Percentiles rank a stretch among this genome's conserved stretches.
Evolutionary conservation across 1,284 basidiomycete species (phyloP).

Genomic region (Grifola frondosa): DNA sequence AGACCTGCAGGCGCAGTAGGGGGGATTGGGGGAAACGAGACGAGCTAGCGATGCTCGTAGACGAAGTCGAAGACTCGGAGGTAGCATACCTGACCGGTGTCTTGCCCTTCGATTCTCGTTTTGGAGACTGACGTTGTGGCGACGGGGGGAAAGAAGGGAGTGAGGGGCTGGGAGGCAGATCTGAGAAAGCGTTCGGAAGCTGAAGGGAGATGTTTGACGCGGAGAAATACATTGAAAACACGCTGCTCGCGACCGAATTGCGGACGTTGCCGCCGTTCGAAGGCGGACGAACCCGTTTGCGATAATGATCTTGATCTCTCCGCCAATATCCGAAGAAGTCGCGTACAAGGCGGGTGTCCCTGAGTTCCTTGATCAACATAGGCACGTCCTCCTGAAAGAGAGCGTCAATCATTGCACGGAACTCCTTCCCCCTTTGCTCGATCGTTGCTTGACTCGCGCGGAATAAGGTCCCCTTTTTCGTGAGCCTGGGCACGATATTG

Average conservation of each 20-base stretch:
- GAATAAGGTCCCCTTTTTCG: conserved; percentile 71
- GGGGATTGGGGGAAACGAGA: conserved; percentile 14
- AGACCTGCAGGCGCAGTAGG: conserved; percentile 10
- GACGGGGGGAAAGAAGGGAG: conserved; percentile 10
- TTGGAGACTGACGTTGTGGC: conserved; percentile 11
- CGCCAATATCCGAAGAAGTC: conserved; percentile 81
- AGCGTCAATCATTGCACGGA: conserved; percentile 54
- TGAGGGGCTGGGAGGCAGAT: conserved; percentile 26
- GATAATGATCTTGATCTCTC: conserved; percentile 60
- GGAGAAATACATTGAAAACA: conserved; percentile 57
- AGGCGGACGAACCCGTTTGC: conserved; percentile 31
- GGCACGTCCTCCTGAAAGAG: conserved; percentile 63
- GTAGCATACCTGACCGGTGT: conserved; percentile 12
- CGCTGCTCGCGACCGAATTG: conserved; percentile 38
- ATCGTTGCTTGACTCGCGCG: conserved; percentile 65
- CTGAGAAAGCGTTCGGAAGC: conserved; percentile 38
- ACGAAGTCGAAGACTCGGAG: conserved; percentile 21
- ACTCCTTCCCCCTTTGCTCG: conserved; percentile 59
- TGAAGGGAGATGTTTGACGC: conserved; percentile 39
- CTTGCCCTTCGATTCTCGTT: conserved; percentile 10
- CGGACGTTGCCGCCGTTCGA: conserved; percentile 19
- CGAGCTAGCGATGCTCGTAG: conserved; percentile 10
- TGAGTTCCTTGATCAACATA: conserved; percentile 61
- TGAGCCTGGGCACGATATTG: conserved; percentile 59
- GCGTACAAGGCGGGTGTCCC: conserved; percentile 53